These are phyloP conservation scores for Lathyrus tuberosus DNA, from an alignment of 306 rosid genomes.

Conservation along the genomic window DNA sequence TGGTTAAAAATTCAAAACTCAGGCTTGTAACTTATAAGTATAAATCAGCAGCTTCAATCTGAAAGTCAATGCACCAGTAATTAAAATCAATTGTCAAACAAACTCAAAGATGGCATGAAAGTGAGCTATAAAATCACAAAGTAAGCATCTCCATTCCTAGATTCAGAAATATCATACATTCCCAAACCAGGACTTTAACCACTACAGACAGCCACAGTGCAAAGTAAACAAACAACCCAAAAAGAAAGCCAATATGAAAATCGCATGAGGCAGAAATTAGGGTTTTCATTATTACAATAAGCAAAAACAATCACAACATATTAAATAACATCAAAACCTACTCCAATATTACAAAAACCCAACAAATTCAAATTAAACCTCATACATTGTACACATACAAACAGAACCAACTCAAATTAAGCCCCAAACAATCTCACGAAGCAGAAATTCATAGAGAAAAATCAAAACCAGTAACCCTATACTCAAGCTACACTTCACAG, in stretches of 20 bases:
- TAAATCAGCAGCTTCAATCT: slow-evolving; percentile 64
- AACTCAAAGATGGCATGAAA: not conserved
- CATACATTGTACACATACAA: not conserved
- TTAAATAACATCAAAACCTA: not conserved
- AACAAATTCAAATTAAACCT: slow-evolving; percentile 10
- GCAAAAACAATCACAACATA: not conserved
- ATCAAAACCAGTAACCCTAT: not conserved
- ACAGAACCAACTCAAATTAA: not conserved
- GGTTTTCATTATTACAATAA: slow-evolving; percentile 8
- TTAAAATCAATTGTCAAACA: slow-evolving; percentile 19
- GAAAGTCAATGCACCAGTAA: slow-evolving; percentile 33
- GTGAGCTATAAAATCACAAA: not conserved
- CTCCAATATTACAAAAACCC: not conserved
- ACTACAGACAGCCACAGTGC: too few relatives aligned
- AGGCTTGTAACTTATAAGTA: slow-evolving; percentile 59
- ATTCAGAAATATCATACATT: too few relatives aligned
- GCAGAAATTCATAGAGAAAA: not conserved
- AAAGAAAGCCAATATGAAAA: not conserved
- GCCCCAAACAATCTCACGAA: not conserved
- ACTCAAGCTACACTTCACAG: not conserved
- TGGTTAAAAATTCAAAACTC: slow-evolving; percentile 56
- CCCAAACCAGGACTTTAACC: not conserved
- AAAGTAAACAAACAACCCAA: too few relatives aligned
- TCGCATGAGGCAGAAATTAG: not conserved
- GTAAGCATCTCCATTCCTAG: slow-evolving; percentile 46